Evolutionary conservation across 2,329 filamentous ascomycete species (phyloP).

Genomic region (Aspergillus tamarii): DNA sequence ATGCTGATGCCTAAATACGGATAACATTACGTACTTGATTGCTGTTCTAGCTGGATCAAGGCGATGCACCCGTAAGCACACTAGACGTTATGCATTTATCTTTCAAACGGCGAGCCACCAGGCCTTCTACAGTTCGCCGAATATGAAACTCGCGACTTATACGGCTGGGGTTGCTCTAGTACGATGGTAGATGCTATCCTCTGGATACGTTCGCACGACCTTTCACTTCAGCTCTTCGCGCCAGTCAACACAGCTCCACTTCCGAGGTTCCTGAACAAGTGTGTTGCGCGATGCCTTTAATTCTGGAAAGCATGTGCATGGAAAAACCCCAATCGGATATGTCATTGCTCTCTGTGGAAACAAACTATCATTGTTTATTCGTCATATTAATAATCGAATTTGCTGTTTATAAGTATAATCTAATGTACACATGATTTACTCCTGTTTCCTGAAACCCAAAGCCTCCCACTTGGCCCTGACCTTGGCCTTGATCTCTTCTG

Average conservation of each 20-base stretch:
- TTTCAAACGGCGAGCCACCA: not conserved
- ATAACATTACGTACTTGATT: not conserved
- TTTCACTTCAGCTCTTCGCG: not conserved
- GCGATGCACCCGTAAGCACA: not conserved
- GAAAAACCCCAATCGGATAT: not conserved
- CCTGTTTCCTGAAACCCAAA: slow-evolving; percentile 30
- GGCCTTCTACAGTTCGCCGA: not conserved
- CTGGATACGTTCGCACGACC: not conserved
- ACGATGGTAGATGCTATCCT: not conserved
- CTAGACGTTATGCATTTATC: not conserved
- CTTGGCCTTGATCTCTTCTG: slow-evolving; percentile 44
- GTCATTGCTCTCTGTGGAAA: not conserved
- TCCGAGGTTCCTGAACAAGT: not conserved
- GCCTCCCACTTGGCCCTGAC: slow-evolving; percentile 39
- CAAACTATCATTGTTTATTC: not conserved
- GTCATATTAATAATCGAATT: no score
- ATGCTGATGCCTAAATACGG: not conserved
- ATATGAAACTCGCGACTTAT: not conserved
- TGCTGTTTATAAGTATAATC: not conserved
- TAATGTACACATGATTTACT: slow-evolving; percentile 8
- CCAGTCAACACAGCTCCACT: not conserved
- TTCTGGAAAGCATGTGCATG: not conserved
- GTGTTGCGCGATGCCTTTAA: not conserved
- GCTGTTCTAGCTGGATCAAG: not conserved
- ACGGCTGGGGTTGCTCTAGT: not conserved